Evolutionary conservation across 2,329 filamentous ascomycete genomes (phyloP).

Genomic region (Coniochaeta hoffmannii): DNA sequence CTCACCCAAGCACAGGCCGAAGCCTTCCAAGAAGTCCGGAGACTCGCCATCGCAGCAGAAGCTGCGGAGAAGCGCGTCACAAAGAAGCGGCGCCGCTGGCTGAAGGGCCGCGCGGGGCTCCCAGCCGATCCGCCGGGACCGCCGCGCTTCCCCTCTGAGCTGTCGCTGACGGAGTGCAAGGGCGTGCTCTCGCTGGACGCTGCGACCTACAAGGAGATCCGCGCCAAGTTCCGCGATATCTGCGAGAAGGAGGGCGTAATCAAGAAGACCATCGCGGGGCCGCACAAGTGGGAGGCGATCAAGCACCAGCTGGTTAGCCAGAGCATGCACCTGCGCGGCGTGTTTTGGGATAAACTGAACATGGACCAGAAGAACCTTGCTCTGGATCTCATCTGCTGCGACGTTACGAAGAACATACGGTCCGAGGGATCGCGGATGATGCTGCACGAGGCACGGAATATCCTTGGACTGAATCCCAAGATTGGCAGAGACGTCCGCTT

Average conservation of each 20-base stretch:
- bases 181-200: slow-evolving; percentile 58
- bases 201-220: slow-evolving; percentile 54
- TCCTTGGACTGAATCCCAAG: slow-evolving; percentile 35
- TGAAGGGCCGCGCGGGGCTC: slow-evolving; percentile 59
- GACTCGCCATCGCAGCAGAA: slow-evolving; percentile 47
- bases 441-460: slow-evolving; percentile 66
- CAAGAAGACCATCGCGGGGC: slow-evolving; percentile 70
- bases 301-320: slow-evolving; percentile 62
- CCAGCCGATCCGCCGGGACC: slow-evolving; percentile 61
- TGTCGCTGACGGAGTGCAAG: slow-evolving; percentile 73
- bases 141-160: slow-evolving; percentile 74
- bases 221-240: slow-evolving; percentile 61
- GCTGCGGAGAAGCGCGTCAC: slow-evolving; percentile 55
- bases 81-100: slow-evolving; percentile 61
- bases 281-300: slow-evolving; percentile 64
- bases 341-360: slow-evolving; percentile 54
- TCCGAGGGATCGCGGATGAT: slow-evolving; percentile 58
- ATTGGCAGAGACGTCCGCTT: slow-evolving; percentile 53
- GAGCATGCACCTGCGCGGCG: slow-evolving; percentile 53
- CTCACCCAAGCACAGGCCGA: background rate
- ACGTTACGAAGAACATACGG: slow-evolving; percentile 75
- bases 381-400: slow-evolving; percentile 71
- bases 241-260: slow-evolving; percentile 59
- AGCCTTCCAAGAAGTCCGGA: slow-evolving; percentile 38
- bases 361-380: slow-evolving; percentile 59